A percentile compares a stretch with the other conserved stretches of the same genome.
Evolutionary conservation across 495 filamentous ascomycete species (phyloP).

Genomic region (Aspergillus leporis): DNA sequence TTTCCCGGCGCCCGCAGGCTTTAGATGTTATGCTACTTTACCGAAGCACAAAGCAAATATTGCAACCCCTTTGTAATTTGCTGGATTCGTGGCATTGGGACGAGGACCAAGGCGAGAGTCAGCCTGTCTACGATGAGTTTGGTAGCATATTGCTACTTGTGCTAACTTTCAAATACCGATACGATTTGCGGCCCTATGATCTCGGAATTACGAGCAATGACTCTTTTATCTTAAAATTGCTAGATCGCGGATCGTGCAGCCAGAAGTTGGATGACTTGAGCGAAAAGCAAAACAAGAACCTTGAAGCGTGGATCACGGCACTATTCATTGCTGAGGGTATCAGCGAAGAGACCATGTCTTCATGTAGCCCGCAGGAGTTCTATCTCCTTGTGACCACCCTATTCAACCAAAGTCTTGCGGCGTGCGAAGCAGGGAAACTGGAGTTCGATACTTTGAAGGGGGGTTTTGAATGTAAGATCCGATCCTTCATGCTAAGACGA

Average conservation of each 20-base stretch:
- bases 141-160: slow-evolving; percentile 83
- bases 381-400: slow-evolving; percentile 88
- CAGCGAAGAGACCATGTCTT: slow-evolving; percentile 84
- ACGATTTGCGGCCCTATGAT: slow-evolving; percentile 68
- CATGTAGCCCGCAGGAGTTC: slow-evolving; percentile 91
- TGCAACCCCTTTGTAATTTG: slow-evolving; percentile 81
- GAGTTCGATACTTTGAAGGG: slow-evolving; percentile 80
- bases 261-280: slow-evolving; percentile 64
- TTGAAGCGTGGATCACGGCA: slow-evolving; percentile 82
- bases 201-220: slow-evolving; percentile 59
- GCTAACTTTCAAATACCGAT: slow-evolving; percentile 80
- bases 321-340: slow-evolving; percentile 85
- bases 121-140: slow-evolving; percentile 96
- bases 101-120: slow-evolving; percentile 90
- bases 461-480: slow-evolving; percentile 79
- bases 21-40: slow-evolving; percentile 89
- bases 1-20: slow-evolving; percentile 74
- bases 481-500: neutral
- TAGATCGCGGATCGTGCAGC: slow-evolving; percentile 62
- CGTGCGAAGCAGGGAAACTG: slow-evolving; percentile 67
- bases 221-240: slow-evolving; percentile 79
- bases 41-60: slow-evolving; percentile 68
- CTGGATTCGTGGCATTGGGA: slow-evolving; percentile 91
- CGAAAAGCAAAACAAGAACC: slow-evolving; percentile 72
- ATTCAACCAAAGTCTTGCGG: slow-evolving; percentile 81